A percentile compares a stretch with the other conserved stretches of the same genome.
These are phyloP conservation scores for Colletotrichum sp. DNA, from an alignment of 2,329 filamentous ascomycete species.

Conservation along the genomic window DNA sequence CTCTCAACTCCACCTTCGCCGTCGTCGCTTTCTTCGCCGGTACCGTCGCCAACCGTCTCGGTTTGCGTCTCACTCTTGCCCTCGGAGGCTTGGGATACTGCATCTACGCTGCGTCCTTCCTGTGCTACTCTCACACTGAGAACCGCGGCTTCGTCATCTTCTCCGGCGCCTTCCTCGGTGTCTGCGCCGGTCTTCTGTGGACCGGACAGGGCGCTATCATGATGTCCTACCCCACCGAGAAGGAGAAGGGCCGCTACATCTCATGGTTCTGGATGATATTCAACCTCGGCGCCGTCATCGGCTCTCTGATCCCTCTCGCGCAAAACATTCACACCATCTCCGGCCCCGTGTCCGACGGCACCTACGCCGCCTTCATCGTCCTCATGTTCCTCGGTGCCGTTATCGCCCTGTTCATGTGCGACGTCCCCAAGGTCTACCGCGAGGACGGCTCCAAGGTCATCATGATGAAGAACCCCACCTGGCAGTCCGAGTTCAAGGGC, in stretches of 20 bases:
- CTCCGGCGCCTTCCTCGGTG: constrained; percentile 75
- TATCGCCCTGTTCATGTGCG: constrained; percentile 72
- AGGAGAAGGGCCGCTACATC: constrained; percentile 86
- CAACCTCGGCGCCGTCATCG: constrained; percentile 89
- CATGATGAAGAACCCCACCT: constrained; percentile 89
- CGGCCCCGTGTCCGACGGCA: constrained; percentile 71
- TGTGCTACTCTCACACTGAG: constrained; percentile 71
- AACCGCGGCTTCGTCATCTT: constrained; percentile 78
- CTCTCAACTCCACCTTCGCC: constrained; percentile 75
- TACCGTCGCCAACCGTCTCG: constrained; percentile 79
- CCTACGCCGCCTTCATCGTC: constrained; percentile 89
- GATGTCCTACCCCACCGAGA: constrained; percentile 87
- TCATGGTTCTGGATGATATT: constrained; percentile 96
- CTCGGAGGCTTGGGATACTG: constrained; percentile 80
- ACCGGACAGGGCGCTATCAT: constrained; percentile 84
- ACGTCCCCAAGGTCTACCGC: constrained; percentile 76
- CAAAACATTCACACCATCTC: constrained; percentile 68
- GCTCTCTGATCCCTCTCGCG: constrained; percentile 76
- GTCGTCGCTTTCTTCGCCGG: constrained; percentile 74
- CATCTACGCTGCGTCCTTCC: constrained; percentile 74
- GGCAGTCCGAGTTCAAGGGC: constrained; percentile 79
- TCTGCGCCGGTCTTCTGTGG: constrained; percentile 83
- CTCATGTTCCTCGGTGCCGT: constrained; percentile 76
- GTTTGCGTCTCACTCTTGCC: constrained; percentile 70
- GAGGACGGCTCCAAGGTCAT: constrained; percentile 81